Base-by-base conservation (phyloP, 805 yeast genomes). In the Yamadazyma takamatsuzukensis region DNA sequence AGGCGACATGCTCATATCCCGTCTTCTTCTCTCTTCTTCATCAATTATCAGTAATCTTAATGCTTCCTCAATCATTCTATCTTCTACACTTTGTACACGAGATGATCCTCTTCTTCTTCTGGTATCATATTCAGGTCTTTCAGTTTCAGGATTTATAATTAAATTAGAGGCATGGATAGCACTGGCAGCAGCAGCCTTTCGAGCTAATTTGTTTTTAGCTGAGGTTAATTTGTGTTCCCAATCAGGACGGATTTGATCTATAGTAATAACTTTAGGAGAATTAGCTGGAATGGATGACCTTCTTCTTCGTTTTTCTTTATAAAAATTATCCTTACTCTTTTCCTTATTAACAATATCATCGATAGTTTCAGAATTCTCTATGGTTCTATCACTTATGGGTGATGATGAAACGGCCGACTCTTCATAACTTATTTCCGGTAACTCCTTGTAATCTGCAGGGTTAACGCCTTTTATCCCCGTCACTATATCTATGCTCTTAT, bases 161-260 rank as follows among this genome's bases (percentile, higher is more conserved):
- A 86, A 71, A 36, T 88, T 87, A 9, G 94, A 78, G 2, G 95
- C 89, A 58, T 90, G 97, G 24, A 90, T 75, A 0, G 96, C 96
- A 21, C 86, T 85, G 0, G 97, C 97, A 10, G 95, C 86, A 0
- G 97, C 97, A 0, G 96, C 80, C 48, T 87, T 73, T 37, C 95
- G 73, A 0, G 95, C 96, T 21, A 87, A 61, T 43, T 80, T 80
- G 37, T 80, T 72, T 32, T 89, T 73, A 4, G 96, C 95, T 31
- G 76, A 69, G 6, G 71, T 66, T 29, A 90, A 70, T 42, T 78
- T 83, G 13, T 68, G 59, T 48, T 85, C 88, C 98, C 98, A 90
- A 51, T 86, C 96, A 1, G 98, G 97, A 32, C 97, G 70, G 25
- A 90, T 84, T 41, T 57, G 61, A 59, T 90, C 98, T 7, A 87